phyloP scores from a whole-genome alignment of 2,329 filamentous ascomycete genomes.

The Nemania serpens region DNA sequence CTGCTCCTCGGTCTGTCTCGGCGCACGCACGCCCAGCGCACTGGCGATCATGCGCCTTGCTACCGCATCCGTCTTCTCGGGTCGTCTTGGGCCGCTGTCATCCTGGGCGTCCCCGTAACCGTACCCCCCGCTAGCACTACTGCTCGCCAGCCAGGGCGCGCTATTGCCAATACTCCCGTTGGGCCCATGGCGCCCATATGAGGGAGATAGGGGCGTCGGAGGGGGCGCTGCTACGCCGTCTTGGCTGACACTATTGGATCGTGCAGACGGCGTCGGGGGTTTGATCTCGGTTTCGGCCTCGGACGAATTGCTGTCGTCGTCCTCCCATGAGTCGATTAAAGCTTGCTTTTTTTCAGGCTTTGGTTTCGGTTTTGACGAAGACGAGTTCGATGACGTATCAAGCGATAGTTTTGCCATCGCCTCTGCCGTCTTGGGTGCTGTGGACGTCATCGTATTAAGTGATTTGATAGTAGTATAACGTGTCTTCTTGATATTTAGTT shows the following conservation, averaged over 20 bases:
- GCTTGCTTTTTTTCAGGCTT: slow-evolving; percentile 45
- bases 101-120: slow-evolving; percentile 10
- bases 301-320: slow-evolving; percentile 61
- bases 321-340: slow-evolving; percentile 79
- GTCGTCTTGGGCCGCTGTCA: slow-evolving; percentile 42
- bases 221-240: slow-evolving; percentile 60
- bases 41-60: slow-evolving; percentile 89
- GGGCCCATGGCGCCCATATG: slow-evolving; percentile 36
- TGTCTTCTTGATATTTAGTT: neutral
- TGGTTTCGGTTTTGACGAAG: slow-evolving; percentile 23
- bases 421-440: slow-evolving; percentile 29
- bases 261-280: slow-evolving; percentile 27
- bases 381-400: slow-evolving; percentile 23
- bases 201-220: slow-evolving; percentile 68
- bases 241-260: slow-evolving; percentile 28
- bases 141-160: slow-evolving; percentile 23
- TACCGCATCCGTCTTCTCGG: slow-evolving; percentile 92
- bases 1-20: slow-evolving; percentile 86
- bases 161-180: neutral
- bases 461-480: neutral
- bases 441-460: slow-evolving; percentile 30
- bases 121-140: slow-evolving; percentile 17
- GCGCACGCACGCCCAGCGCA: slow-evolving; percentile 79
- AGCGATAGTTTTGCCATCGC: slow-evolving; percentile 42
- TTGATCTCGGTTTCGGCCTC: slow-evolving; percentile 40